phyloP scores from a whole-genome alignment of 2,329 filamentous ascomycete genomes.

The Aspergillus pseudoglaucus region DNA sequence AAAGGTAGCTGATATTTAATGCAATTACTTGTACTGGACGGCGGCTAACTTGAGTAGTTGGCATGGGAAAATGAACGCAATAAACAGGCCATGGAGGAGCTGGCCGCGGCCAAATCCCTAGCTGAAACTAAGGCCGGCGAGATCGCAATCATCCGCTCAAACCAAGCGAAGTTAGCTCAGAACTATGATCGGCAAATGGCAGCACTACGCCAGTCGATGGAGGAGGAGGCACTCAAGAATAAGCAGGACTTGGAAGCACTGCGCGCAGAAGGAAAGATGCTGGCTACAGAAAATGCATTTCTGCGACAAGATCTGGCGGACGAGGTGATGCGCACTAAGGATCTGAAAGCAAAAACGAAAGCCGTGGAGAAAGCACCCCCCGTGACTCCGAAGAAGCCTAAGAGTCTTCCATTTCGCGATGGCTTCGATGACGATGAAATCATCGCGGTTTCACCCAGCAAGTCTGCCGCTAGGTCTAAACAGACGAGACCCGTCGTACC shows the following conservation, averaged over 20 bases:
- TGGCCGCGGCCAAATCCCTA: conserved; percentile 33
- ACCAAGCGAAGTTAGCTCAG: conserved; percentile 47
- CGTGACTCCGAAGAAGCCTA: conserved; percentile 47
- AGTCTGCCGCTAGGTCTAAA: conserved; percentile 41
- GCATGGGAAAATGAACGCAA: conserved; percentile 36
- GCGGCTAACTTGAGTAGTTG: conserved; percentile 22
- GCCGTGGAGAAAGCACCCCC: conserved; percentile 33
- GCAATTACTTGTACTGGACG: conserved; percentile 2
- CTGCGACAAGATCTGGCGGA: conserved; percentile 55
- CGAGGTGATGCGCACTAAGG: conserved; percentile 45
- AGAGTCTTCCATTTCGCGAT: conserved; percentile 47
- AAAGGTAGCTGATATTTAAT: conserved; percentile 15
- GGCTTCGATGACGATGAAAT: conserved; percentile 60
- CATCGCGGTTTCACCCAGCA: conserved; percentile 50
- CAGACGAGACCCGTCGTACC: conserved; percentile 49
- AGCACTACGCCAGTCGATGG: conserved; percentile 48
- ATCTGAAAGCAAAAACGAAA: conserved; percentile 31
- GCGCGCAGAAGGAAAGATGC: conserved; percentile 49
- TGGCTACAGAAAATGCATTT: conserved; percentile 55
- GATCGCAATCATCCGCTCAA: conserved; percentile 55
- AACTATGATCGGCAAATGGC: conserved; percentile 49
- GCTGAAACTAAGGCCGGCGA: conserved; percentile 52
- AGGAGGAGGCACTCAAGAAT: conserved; percentile 48
- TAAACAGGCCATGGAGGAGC: conserved; percentile 31
- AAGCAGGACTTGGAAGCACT: conserved; percentile 50